Evolutionary conservation across 2,329 filamentous ascomycete genomes (phyloP).

Genomic region (Orbilia javanica): DNA sequence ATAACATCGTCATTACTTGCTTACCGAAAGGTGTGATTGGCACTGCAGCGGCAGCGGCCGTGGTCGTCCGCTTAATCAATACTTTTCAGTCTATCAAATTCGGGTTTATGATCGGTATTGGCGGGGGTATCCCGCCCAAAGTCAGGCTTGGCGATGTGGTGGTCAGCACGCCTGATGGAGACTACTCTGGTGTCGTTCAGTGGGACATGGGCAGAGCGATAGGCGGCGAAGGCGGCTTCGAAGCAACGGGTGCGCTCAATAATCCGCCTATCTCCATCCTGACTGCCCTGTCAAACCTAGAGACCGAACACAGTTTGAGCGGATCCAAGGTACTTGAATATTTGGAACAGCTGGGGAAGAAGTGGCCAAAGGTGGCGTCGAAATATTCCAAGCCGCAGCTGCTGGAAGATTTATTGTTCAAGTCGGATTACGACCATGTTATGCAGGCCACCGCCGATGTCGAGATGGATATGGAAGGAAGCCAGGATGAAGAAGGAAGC

Average conservation of each 20-base stretch:
- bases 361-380: conserved; percentile 51
- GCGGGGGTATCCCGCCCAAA: conserved; percentile 62
- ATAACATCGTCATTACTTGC: conserved; percentile 64
- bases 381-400: conserved; percentile 58
- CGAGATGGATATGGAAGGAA: conserved; percentile 19
- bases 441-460: not conserved
- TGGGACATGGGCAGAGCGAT: conserved; percentile 61
- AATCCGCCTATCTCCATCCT: conserved; percentile 60
- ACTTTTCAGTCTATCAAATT: conserved; percentile 64
- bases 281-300: conserved; percentile 57
- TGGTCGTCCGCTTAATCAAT: conserved; percentile 63
- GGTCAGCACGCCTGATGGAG: conserved; percentile 55
- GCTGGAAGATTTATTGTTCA: conserved; percentile 58
- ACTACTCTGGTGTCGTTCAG: conserved; percentile 60
- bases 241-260: conserved; percentile 57
- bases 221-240: conserved; percentile 41
- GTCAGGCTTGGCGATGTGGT: conserved; percentile 62
- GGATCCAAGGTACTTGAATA: conserved; percentile 38
- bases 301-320: conserved; percentile 41
- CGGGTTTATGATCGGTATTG: conserved; percentile 68
- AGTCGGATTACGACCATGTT: not conserved
- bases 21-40: conserved; percentile 63
- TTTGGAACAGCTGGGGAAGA: conserved; percentile 57
- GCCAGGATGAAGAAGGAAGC: not conserved
- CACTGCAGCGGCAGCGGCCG: conserved; percentile 63